Base-by-base conservation (phyloP, 2,329 filamentous ascomycete species). In the Lecanicillium sp. region DNA sequence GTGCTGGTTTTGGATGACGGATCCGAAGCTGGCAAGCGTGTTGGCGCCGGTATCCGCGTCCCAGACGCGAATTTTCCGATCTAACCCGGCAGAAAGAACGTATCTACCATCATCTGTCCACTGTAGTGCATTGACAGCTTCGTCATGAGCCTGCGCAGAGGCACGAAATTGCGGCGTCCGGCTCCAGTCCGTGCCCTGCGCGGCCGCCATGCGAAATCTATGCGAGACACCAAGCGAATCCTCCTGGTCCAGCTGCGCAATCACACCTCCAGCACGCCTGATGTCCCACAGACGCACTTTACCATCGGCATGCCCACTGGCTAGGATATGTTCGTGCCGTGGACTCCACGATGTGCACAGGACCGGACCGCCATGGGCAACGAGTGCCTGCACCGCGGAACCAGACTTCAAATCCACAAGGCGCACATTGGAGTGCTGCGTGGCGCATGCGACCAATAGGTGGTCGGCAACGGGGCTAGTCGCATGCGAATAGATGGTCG, bases 281-380 rank as follows among this genome's bases (percentile, higher is more conserved):
- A 95, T 75, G 56, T 96, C 90, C 81, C 90, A 96, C 27, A 95
- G 67, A 16, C 88, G 77, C 3, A 89, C 78, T 9, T 78, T 82
- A 15, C 89, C 89, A 54, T 96, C 89, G 1, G 80, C 76, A n/a
- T 86, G 84, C 1, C 85, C 87, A 36, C 85, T 90, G 9, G 83
- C 85, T 3, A 96, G 72, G 4, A 94, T 68, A 52, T 95, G 76
- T 33, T 89, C 85, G 34, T 82, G 70, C 5, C 76, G 74, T 0
- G 89, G 89, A 41, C 85, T 90, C 92, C 92, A 96, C 4, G 79
- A 73, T 1, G 84, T 69, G 0, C 80, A 75, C 5, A 87, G 63
- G 1, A 87, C 72, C 5, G 80, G 77, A 0, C 78, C 79, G 28
- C 75, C 73, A 45, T 85, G 80, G 0, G 83, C 80, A 2, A 81